A percentile compares a stretch with the other conserved stretches of the same genome.
phyloP scores from a whole-genome alignment of 2,329 filamentous ascomycete genomes.

The Acephala macrosclerotiorum region DNA sequence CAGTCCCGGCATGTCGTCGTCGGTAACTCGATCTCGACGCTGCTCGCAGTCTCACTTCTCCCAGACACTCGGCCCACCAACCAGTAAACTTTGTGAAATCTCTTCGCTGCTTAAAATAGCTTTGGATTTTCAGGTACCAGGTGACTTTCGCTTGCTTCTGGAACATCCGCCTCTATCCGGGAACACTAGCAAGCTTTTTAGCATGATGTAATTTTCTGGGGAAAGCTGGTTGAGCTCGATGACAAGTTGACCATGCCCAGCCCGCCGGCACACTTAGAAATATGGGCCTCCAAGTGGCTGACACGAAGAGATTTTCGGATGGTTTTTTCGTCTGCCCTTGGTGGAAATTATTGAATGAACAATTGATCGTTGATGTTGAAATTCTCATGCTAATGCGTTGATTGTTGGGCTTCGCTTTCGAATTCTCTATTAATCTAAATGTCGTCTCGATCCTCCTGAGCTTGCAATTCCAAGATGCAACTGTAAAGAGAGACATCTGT shows the following conservation, averaged over 20 bases:
- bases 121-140: conserved; percentile 31
- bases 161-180: conserved; percentile 19
- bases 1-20: background rate
- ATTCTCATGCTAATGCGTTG: background rate
- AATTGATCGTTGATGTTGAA: background rate
- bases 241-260: background rate
- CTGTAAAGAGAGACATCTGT: background rate
- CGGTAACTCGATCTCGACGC: background rate
- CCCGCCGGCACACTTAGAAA: background rate
- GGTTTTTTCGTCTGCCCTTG: background rate
- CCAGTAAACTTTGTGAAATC: conserved; percentile 28
- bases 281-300: background rate
- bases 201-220: conserved; percentile 25
- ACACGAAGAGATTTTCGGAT: conserved; percentile 5
- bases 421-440: background rate
- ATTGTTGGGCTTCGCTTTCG: background rate
- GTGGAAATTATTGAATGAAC: background rate
- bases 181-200: conserved; percentile 12
- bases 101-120: conserved; percentile 12
- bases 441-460: background rate
- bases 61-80: conserved; percentile 20
- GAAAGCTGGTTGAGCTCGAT: background rate
- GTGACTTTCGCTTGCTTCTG: conserved; percentile 15
- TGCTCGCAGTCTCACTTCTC: background rate
- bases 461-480: background rate